Evolutionary conservation across 1,284 basidiomycete species (phyloP), one percentile per base, ranked within the genome.

Genomic region (Ceratobasidium sp.): DNA sequence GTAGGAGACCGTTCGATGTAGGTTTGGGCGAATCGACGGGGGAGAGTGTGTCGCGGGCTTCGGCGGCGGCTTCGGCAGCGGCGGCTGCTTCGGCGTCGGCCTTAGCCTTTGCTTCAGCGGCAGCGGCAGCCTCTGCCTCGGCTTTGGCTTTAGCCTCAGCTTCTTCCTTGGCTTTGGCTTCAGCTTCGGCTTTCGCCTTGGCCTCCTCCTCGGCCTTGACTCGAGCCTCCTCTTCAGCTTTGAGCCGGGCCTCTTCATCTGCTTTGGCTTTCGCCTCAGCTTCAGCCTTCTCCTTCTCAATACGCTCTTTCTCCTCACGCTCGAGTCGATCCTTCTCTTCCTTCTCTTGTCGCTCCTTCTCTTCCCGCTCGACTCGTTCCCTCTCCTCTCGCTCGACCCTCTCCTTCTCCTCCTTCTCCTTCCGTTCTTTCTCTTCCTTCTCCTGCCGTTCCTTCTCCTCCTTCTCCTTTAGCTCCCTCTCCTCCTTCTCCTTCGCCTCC

Each of bases 231-330:
- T 85, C 82, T 66, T 86, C 85, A 72, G 81, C 79, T 83, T 80
- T 44, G 79, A 83, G 79, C 83, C 82, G 54, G 36, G 36, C 82
- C 79, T 83, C 83, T 64, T 82, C 80, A 54, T 84, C 82, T 79
- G 82, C 83, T 63, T 82, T 80, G 54, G 83, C 82, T 73, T 84
- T 83, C 79, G 86, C 82, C 73, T 81, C 81, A 74, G 84, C 83
- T 79, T 88, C 89, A 78, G 87, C 85, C 14, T 85, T 87, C 69
- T 89, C 81, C 44, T 88, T 84, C 81, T 85, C 86, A 80, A 83
- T 83, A 78, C 86, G 86, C 65, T 88, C 85, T 67, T 89, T 88
- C 76, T 87, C 85, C n/a, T 87, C 80, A 62, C 81, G 81, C 73
- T 81, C 79, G 62, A 75, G 56, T 75, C 78, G 77, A 27, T 76